Evolutionary conservation across 192 early-diverging fungal species (phyloP).

Genomic region (Coemansia sp.): DNA sequence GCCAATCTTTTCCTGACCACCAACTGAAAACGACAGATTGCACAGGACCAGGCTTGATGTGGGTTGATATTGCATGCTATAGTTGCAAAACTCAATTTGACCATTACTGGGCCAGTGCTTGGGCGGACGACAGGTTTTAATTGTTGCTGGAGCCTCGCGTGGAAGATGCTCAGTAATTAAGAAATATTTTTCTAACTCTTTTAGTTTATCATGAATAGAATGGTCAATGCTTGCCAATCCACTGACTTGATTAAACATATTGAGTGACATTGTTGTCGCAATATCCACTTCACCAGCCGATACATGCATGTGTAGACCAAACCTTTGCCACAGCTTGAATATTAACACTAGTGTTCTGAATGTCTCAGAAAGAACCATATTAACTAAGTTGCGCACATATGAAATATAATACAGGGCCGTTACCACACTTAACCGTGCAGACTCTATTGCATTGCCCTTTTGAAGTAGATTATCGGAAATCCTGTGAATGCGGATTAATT

Average conservation of each 20-base stretch:
- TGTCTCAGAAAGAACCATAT: background rate
- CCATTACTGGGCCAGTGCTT: conserved; percentile 66
- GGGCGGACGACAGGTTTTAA: conserved; percentile 56
- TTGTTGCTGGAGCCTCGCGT: conserved; percentile 63
- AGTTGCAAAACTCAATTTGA: conserved; percentile 55
- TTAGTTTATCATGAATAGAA: conserved; percentile 4
- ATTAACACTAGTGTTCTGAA: conserved; percentile 2
- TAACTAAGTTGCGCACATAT: too few species aligned
- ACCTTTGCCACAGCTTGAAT: conserved; percentile 6
- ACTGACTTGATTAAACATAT: background rate
- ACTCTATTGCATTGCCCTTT: background rate
- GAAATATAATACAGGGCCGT: background rate
- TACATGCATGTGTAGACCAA: background rate
- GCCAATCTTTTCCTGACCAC: conserved; percentile 67
- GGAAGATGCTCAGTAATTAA: background rate
- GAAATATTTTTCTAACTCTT: background rate
- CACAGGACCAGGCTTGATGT: conserved; percentile 8
- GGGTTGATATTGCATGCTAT: conserved; percentile 22
- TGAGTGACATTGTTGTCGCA: background rate
- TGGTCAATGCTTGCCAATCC: background rate
- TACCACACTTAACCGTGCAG: too few species aligned
- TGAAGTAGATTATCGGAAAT: background rate
- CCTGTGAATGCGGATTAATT: background rate
- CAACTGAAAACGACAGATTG: conserved; percentile 59
- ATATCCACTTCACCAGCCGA: conserved; percentile 18